Percentiles rank a stretch among this genome's conserved stretches.
These are phyloP conservation scores for Venturiaceae sp. DNA, from an alignment of 2,329 filamentous ascomycete species.

Conservation along the genomic window DNA sequence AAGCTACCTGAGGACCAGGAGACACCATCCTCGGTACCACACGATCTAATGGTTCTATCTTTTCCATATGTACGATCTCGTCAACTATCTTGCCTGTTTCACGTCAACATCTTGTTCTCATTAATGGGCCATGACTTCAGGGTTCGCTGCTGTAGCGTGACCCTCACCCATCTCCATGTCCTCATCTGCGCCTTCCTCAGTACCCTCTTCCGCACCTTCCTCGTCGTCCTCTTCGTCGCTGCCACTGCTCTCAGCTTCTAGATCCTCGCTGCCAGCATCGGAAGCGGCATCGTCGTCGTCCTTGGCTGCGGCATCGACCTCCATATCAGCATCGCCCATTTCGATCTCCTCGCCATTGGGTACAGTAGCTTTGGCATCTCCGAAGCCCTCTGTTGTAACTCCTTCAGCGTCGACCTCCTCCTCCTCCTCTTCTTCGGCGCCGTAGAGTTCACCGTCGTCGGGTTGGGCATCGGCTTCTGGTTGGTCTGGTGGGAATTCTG, in stretches of 20 bases:
- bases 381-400: constrained; percentile 38
- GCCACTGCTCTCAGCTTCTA: constrained; percentile 55
- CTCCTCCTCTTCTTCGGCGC: constrained; percentile 70
- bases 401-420: constrained; percentile 53
- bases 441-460: constrained; percentile 79
- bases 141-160: not conserved
- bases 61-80: too few species aligned
- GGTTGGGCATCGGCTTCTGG: constrained; percentile 82
- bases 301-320: constrained; percentile 51
- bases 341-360: constrained; percentile 55
- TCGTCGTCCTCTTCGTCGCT: constrained; percentile 41
- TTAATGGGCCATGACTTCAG: constrained; percentile 1
- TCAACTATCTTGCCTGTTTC: too few species aligned
- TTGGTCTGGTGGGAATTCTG: constrained; percentile 95
- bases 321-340: constrained; percentile 64
- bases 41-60: not conserved
- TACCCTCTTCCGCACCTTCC: constrained; percentile 46
- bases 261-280: constrained; percentile 61
- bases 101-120: not conserved
- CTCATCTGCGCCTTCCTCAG: constrained; percentile 30
- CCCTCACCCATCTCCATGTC: not conserved
- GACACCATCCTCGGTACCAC: not conserved
- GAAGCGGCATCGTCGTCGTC: constrained; percentile 62
- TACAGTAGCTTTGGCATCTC: constrained; percentile 14
- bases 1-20: too few species aligned